Conservation (phyloP, 2,329 filamentous ascomycete genomes). For the Aspergillus piperis region DNA sequence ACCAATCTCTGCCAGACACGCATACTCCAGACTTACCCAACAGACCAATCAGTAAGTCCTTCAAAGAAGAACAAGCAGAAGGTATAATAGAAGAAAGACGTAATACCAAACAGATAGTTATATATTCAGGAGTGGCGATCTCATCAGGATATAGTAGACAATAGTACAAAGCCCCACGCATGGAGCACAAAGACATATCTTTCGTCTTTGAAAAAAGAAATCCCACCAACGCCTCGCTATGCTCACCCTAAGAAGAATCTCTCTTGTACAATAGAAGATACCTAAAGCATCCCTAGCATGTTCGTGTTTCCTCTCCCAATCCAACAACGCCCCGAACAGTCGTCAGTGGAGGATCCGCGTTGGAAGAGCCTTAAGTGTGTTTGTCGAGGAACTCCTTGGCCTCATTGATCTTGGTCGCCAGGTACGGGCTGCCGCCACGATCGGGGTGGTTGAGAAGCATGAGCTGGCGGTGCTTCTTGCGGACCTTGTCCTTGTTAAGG, state of each 20-base stretch:
- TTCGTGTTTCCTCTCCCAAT: conserved; percentile 8
- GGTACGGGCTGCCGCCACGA: conserved; percentile 91
- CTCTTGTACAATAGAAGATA: conserved; percentile 24
- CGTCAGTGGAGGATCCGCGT: background rate
- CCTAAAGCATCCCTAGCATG: conserved; percentile 4
- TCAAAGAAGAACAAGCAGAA: no score
- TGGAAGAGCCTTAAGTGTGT: conserved; percentile 36
- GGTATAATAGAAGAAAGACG: background rate
- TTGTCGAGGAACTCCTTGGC: conserved; percentile 97
- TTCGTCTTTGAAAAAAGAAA: conserved; percentile 26
- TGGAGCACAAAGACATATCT: conserved; percentile 21
- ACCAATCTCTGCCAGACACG: no score
- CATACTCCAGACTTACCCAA: no score
- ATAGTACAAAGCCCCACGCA: conserved; percentile 56
- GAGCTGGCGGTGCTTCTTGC: conserved; percentile 90
- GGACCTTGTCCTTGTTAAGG: conserved; percentile 87
- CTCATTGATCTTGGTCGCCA: conserved; percentile 98
- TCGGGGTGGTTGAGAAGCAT: conserved; percentile 99
- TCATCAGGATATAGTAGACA: conserved; percentile 50
- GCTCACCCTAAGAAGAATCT: conserved; percentile 34
- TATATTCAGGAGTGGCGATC: conserved; percentile 65
- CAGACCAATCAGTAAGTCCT: no score
- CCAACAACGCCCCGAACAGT: conserved; percentile 1
- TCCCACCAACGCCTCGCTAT: conserved; percentile 45
- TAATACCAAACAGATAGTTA: background rate